phyloP scores from a whole-genome alignment of 495 filamentous ascomycete species.

The Penicillium canariense region DNA sequence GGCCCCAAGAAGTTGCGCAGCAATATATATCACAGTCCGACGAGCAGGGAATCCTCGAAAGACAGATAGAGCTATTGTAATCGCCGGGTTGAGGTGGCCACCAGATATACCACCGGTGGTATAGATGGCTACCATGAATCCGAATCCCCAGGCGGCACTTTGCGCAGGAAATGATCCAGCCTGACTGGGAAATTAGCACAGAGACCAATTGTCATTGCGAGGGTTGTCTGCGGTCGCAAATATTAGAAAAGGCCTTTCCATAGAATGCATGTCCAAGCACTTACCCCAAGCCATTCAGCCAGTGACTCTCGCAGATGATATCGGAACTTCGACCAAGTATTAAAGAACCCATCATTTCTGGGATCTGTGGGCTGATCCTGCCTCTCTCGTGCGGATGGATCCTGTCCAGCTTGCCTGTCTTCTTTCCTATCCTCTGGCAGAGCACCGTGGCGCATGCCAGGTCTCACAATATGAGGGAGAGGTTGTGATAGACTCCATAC shows the following conservation, averaged over 20 bases:
- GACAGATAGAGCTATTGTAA: constrained; percentile 53
- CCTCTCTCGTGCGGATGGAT: background rate
- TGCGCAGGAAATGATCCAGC: constrained; percentile 12
- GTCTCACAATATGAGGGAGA: constrained; percentile 12
- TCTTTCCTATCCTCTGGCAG: constrained; percentile 13
- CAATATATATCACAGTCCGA: constrained; percentile 40
- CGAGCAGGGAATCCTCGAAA: constrained; percentile 54
- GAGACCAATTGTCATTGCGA: constrained; percentile 25
- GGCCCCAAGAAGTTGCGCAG: constrained; percentile 48
- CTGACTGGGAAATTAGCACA: constrained; percentile 17
- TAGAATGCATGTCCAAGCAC: background rate
- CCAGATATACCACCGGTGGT: constrained; percentile 50
- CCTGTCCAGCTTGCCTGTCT: background rate
- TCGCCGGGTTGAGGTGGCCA: constrained; percentile 56
- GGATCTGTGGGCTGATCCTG: background rate
- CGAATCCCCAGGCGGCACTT: constrained; percentile 30
- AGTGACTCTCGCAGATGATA: constrained; percentile 19
- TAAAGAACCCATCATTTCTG: constrained; percentile 18
- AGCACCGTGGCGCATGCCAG: constrained; percentile 16
- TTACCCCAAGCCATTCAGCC: constrained; percentile 30
- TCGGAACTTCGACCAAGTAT: constrained; percentile 22
- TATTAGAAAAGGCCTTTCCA: background rate
- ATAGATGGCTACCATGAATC: constrained; percentile 56
- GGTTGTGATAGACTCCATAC: constrained; percentile 9
- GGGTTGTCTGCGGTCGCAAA: constrained; percentile 13